Evolutionary conservation across 140 eudicot genomes (phyloP), one percentile per base, ranked within the genome.

Genomic region (Erigeron philadelphicus): DNA sequence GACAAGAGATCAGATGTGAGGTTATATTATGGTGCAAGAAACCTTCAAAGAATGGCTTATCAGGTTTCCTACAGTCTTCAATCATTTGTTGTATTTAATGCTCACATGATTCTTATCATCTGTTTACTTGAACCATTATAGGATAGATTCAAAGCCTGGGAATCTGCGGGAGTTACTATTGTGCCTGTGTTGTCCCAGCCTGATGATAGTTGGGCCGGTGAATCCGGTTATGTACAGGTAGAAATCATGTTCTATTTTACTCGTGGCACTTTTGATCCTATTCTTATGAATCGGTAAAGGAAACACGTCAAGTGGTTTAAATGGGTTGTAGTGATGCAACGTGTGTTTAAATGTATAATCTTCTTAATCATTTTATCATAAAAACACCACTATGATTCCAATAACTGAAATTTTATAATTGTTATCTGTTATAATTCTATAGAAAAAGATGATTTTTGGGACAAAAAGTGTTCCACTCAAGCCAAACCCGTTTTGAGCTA

Each of bases 131-230:
- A 48, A 62, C 70, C 38, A 60, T 48, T 78, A 65, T 25, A 93
- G 98, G 96, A 93, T 76, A 76, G 87, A 81, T 93, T 93, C 47
- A 85, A 84, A 76, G 83, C 83, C 35, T 93, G 98, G 98, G 86
- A 83, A 74, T 89, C 95, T 66, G 77, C 86, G 15, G 98, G 96
- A 19, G 90, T 93, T 64, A 77, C 80, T 50, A 79, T 93, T 70
- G 87, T 93, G 42, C 98, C 95, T 4, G 98, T 93, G 18, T 68
- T 93, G 13, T 92, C 98, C 10, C 95, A 89, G 66, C 96, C 96
- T 38, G 87, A 79, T 79, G 85, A 82, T 63, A 66, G 64, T 68
- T 93, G 98, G 96, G 78, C 67, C 2, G 96, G 98, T 73, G 96
- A 89, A 80, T 64, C 80, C 48, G 98, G 95, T 70, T 89, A 72